Evolutionary conservation across 2,329 filamentous ascomycete species (phyloP), one percentile per base, ranked within the genome.

Genomic region (Diaporthe batatas): DNA sequence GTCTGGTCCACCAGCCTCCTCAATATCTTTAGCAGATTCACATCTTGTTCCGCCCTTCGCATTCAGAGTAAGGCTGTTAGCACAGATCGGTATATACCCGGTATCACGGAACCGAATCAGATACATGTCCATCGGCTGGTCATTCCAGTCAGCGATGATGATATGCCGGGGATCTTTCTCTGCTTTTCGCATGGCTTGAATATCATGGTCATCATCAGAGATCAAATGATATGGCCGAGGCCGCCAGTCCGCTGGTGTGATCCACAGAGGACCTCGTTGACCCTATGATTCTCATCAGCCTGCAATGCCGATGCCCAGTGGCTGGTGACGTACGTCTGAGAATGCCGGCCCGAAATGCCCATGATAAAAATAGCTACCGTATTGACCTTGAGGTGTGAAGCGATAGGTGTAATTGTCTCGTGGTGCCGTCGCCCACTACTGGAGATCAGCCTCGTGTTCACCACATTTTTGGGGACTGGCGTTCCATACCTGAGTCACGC

Each of bases 71-170:
- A 53, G 23, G 23, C 49, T 53, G 49, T 53, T 53, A 14, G 49
- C 49, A 25, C 49, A 53, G 8, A 53, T 25, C 8, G 49, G 49
- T 23, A 53, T 53, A 29, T 53, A 53, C 23, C 49, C 49, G 14
- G 49, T 53, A 11, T 53, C 49, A 53, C 49, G 49, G 14, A 53
- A 53, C 49, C 49, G 7, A 11, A 53, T 53, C 49, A 53, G n/a
- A 12, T 53, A 53, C 49, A 53, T 53, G n/a, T 53, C 49, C 49
- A 53, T 53, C n/a, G 49, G 49, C 49, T 53, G 49, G 8, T 53
- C 49, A 29, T 53, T 53, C 49, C 49, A 53, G n/a, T 53, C 49
- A 6, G 49, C 49, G 49, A 53, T 53, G n/a, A 53, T 14, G 8
- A 53, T 25, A 25, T 53, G 49, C 3, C 23, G 49, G 1, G 49